phyloP scores from a whole-genome alignment of 139 green algal species.

The Coccomyxa sp. region DNA sequence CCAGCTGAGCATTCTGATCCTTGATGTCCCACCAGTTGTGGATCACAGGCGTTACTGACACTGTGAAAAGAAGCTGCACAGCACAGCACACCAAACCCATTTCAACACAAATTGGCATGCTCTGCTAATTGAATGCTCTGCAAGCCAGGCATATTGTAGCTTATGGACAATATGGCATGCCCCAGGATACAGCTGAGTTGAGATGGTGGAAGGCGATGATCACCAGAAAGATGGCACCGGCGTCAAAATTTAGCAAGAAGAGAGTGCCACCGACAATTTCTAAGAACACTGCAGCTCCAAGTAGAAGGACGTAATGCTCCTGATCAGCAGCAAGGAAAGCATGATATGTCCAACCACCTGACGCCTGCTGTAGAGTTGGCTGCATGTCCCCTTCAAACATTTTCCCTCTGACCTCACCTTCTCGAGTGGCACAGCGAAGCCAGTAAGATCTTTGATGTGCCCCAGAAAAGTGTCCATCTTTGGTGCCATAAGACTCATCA shows the following conservation, averaged over 20 bases:
- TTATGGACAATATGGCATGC: too few species aligned
- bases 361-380: too few species aligned
- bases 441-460: neutral
- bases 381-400: neutral
- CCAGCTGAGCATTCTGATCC: constrained; percentile 8
- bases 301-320: constrained; percentile 18
- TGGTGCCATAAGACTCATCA: constrained; percentile 17
- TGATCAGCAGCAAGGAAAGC: neutral
- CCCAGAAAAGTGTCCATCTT: constrained; percentile 32
- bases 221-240: constrained; percentile 21
- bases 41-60: constrained; percentile 27
- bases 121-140: too few species aligned
- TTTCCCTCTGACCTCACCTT: neutral
- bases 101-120: too few species aligned
- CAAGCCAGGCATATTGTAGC: too few species aligned
- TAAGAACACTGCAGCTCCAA: constrained; percentile 14
- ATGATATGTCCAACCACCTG: neutral
- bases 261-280: constrained; percentile 26
- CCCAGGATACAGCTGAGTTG: too few species aligned
- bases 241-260: constrained; percentile 18
- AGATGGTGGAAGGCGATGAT: neutral
- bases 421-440: constrained; percentile 3
- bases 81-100: neutral
- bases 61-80: constrained; percentile 23
- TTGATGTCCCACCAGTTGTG: constrained; percentile 37